phyloP scores from a whole-genome alignment of 2,329 filamentous ascomycete genomes.

The Colletotrichum spaethianum region DNA sequence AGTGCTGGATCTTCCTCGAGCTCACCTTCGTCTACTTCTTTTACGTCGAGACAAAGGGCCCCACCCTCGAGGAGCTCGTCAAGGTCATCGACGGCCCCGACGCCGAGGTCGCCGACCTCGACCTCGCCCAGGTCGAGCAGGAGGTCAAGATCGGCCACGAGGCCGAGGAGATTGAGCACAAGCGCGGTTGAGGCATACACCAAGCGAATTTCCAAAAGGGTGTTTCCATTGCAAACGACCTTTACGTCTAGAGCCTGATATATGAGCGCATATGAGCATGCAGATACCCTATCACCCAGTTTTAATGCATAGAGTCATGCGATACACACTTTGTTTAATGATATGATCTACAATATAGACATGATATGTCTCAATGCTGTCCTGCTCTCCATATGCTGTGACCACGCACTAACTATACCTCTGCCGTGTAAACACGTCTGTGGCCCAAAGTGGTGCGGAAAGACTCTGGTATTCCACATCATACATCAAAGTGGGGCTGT shows the following conservation, averaged over 20 bases:
- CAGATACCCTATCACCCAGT: conserved; percentile 28
- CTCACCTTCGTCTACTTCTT: conserved; percentile 69
- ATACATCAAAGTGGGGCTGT: too few species aligned
- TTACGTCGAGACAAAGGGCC: conserved; percentile 73
- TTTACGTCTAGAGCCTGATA: conserved; percentile 1
- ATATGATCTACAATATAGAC: conserved; percentile 10
- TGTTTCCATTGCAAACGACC: not conserved
- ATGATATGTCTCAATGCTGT: not conserved
- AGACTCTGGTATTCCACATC: too few species aligned
- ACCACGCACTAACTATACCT: not conserved
- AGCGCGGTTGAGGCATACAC: conserved; percentile 24
- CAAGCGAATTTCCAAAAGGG: not conserved
- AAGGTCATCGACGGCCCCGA: conserved; percentile 76
- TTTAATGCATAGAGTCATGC: conserved; percentile 18
- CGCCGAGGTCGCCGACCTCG: conserved; percentile 62
- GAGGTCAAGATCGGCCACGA: conserved; percentile 47
- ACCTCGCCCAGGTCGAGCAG: conserved; percentile 62
- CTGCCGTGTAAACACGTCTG: not conserved
- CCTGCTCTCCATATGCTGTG: not conserved
- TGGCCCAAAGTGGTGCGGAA: not conserved
- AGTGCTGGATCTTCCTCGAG: conserved; percentile 67
- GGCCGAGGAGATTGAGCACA: conserved; percentile 38
- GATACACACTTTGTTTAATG: conserved; percentile 23
- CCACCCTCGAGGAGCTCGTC: conserved; percentile 76
- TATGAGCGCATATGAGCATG: conserved; percentile 24